Base-by-base conservation (phyloP, 768 basidiomycete genomes). In the Collybia sordida region DNA sequence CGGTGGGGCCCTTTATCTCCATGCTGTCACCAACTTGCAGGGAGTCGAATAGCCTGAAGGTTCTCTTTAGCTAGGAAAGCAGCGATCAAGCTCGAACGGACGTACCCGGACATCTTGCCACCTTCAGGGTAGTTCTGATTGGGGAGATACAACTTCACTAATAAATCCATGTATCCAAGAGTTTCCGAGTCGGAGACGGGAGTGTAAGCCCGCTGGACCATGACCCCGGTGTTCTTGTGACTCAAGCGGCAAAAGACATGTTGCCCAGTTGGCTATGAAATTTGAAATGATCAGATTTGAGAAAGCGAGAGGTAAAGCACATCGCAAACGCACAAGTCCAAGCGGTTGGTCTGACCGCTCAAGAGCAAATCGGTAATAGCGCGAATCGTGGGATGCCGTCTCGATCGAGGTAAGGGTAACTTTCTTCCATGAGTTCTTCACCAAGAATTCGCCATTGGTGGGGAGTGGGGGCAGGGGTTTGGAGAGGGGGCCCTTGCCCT, bases 1-100 rank as follows among this genome's bases (percentile, higher is more conserved):
- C 83, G 6, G 83, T 60, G 0, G 83, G 83, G 0, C 83, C 83
- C 58, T 83, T 84, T 43, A 84, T 52, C 49, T 84, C 81, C 7
- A 84, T 63, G 3, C 35, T 55, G 47, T 84, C 81, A 2, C 74
- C 81, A 4, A 81, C 52, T 4, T 47, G 31, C 14, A 31, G 14
- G 31, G 31, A 31, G 31, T 31, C 31, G 9, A 31, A 31, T 14
- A 31, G 31, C 31, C 31, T 31, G 31, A 31, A 14, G 5, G 31
- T 7, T 11, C 31, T 11, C 9, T 4, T 31, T 11, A 31, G 31
- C 31, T 2, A 31, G 6, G n/a, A n/a, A 31, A 11, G 31, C 11
- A 31, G 14, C 11, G 11, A 31, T 31, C 31, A 31, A 31, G 31
- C 31, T 58, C 2, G 85, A 72, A 53, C 77, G 70, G 28, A 58